Conservation (phyloP, 768 basidiomycete genomes). For the Xerocomus potaroensis region DNA sequence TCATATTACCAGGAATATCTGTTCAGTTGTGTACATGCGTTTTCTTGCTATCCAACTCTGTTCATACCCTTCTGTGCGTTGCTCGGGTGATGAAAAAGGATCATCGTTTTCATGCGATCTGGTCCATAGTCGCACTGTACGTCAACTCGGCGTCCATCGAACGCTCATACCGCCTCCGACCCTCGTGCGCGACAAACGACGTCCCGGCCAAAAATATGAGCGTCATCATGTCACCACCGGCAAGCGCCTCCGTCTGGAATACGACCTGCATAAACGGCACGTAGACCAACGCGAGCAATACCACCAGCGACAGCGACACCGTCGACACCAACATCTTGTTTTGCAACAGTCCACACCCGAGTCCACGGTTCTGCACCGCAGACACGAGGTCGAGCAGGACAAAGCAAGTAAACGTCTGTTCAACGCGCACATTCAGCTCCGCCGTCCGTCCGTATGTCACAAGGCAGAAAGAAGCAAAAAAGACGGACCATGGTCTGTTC, state of each 20-base stretch:
- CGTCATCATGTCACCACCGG: conserved; percentile 60
- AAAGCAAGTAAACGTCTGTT: conserved; percentile 92
- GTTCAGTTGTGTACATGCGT: too few relatives aligned
- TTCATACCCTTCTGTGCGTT: too few relatives aligned
- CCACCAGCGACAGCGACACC: conserved; percentile 79
- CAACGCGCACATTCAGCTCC: too few relatives aligned
- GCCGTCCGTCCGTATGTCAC: too few relatives aligned
- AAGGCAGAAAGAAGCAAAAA: too few relatives aligned
- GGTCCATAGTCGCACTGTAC: conserved; percentile 49
- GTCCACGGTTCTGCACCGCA: conserved; percentile 89
- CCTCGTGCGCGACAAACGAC: conserved; percentile 74
- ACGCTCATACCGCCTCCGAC: conserved; percentile 73
- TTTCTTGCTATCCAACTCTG: too few relatives aligned
- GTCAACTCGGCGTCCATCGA: conserved; percentile 50
- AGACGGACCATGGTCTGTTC: conserved; percentile 95
- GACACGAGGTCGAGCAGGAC: conserved; percentile 97
- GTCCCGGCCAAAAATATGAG: conserved; percentile 63
- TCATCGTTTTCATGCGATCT: conserved; percentile 46
- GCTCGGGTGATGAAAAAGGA: too few relatives aligned
- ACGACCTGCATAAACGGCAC: conserved; percentile 86
- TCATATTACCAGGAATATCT: too few relatives aligned
- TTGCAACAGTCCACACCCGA: conserved; percentile 76
- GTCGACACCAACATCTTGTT: conserved; percentile 91
- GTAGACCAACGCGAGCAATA: conserved; percentile 84
- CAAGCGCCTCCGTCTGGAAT: conserved; percentile 89